Base-by-base conservation (phyloP, 1,139 yeast species). In the Suhomyces yuchorum region DNA sequence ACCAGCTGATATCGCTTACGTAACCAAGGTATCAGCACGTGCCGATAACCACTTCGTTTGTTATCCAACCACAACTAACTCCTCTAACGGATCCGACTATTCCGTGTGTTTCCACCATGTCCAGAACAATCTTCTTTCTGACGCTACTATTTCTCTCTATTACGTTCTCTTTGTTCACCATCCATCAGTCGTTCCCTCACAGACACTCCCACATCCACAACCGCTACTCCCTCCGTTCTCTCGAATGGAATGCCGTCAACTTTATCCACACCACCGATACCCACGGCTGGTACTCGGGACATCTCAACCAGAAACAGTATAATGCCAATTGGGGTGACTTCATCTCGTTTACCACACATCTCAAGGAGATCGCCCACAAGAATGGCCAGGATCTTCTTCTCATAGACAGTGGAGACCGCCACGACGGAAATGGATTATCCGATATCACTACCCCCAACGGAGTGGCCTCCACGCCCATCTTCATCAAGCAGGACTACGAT, bases 241-340 rank as follows among this genome's bases (percentile, higher is more conserved):
- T 40, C n/a, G 17, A 40, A 8, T 77, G 91, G 80, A 89, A 91
- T 1, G 80, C 85, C 51, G 53, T 92, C 45, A 93, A 93, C 69
- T 87, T 93, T 58, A 60, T 92, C 33, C 97, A 91, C 59, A 91
- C 98, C 1, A 93, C 98, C 1, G 99, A 93, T 59, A 92, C 97
- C 2, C 99, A 93, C 64, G 95, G 93, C 0, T 93, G 98, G 98
- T 81, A 87, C 52, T 82, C 92, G 4, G 97, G 98, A 0, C 98
- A 92, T 67, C 56, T 80, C 36, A 82, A 84, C 55, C 97, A 91
- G 64, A 75, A 78, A 24, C 81, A 79, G 51, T 93, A 85, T 63
- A 78, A 85, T 40, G 96, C 89, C 8, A 88, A 90, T 62, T 93
- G 97, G 97, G 99, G 98, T 8, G 96, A 93, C 60, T 89, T 87